phyloP scores from a whole-genome alignment of 2,329 filamentous ascomycete genomes.

The Xylaria arbuscula region DNA sequence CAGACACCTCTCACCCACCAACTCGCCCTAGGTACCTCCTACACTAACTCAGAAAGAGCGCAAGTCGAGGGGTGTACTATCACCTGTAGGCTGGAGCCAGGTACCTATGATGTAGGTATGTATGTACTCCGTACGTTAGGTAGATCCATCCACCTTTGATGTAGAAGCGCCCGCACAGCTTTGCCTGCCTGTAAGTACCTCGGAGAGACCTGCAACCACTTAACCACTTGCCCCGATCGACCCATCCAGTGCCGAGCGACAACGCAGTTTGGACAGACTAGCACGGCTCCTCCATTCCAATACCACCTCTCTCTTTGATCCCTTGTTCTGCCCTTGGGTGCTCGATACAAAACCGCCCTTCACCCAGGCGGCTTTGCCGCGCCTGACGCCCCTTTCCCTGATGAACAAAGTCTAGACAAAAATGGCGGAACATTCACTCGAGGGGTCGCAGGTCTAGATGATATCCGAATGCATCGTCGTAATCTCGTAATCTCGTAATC shows the following conservation, averaged over 20 bases:
- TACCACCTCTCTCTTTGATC: not conserved
- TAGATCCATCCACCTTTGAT: not conserved
- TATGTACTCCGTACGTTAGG: no score
- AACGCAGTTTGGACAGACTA: not conserved
- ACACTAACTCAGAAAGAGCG: no score
- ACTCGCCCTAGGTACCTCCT: no score
- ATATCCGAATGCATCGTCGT: not conserved
- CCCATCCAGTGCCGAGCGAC: not conserved
- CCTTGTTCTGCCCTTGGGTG: no score
- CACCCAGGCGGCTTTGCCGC: not conserved
- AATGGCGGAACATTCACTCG: not conserved
- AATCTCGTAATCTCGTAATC: not conserved
- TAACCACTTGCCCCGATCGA: constrained; percentile 1
- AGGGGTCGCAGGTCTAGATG: no score
- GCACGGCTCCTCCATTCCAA: not conserved
- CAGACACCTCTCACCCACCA: constrained; percentile 16
- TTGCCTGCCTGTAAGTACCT: no score
- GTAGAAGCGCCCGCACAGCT: no score
- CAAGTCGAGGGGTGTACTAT: no score
- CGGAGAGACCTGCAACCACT: not conserved
- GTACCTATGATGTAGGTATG: no score
- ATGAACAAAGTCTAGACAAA: not conserved
- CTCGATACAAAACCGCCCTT: no score
- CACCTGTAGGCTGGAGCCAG: no score
- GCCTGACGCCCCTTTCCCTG: not conserved